Conservation (phyloP, 257 asterid genomes). For the Nicotiana paniculata region DNA sequence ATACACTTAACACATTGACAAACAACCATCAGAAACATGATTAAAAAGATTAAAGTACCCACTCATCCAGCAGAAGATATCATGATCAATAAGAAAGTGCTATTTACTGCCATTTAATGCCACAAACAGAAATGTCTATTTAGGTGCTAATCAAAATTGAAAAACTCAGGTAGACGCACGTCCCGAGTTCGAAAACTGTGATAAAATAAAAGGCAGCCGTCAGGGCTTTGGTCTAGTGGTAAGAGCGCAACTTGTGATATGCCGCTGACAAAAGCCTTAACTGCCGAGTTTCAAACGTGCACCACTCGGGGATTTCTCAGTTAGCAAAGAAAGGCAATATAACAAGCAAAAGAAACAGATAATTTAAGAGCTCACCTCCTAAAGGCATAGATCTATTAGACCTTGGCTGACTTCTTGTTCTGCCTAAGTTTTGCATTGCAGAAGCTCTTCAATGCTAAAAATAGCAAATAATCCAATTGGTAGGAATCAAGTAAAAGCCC, state of each 20-base stretch:
- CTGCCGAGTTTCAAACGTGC: no score
- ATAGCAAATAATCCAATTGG: neutral
- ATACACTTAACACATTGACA: neutral
- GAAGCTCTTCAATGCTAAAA: neutral
- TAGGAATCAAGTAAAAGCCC: neutral
- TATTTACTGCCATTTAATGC: neutral
- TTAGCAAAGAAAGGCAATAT: neutral
- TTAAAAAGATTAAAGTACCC: neutral
- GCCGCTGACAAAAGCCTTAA: no score
- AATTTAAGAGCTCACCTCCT: constrained; percentile 41
- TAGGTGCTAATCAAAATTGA: neutral
- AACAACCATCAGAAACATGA: neutral
- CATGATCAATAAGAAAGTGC: neutral
- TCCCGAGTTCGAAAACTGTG: no score
- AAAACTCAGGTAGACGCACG: no score
- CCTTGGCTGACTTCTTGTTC: constrained; percentile 27
- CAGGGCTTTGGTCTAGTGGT: no score
- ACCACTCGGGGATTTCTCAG: no score
- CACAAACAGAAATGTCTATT: neutral
- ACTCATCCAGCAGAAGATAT: neutral
- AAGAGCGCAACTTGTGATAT: no score
- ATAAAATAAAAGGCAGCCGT: neutral
- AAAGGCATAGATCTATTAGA: constrained; percentile 25
- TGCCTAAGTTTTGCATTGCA: constrained; percentile 17
- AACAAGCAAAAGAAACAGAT: neutral